Percentiles rank a stretch among this genome's conserved stretches.
Conservation (phyloP, 1,139 yeast genomes). For the Suzukiozyma palmioleophila region DNA sequence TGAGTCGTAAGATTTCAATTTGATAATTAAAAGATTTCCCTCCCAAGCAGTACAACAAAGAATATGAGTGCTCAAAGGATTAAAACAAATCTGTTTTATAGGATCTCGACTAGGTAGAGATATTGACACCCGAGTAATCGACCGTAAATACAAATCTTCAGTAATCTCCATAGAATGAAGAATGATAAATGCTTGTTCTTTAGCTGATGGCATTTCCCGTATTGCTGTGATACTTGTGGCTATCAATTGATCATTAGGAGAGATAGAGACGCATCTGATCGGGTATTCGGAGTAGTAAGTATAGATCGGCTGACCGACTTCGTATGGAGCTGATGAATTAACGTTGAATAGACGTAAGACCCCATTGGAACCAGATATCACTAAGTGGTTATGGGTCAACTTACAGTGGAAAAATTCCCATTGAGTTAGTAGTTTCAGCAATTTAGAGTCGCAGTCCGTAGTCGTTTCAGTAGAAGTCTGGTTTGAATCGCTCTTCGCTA, state of each 20-base stretch:
- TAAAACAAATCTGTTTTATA: slow-evolving; percentile 66
- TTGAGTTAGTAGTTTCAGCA: slow-evolving; percentile 25
- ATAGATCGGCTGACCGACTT: slow-evolving; percentile 60
- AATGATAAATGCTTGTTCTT: slow-evolving; percentile 77
- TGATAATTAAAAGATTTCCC: slow-evolving; percentile 71
- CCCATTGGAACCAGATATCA: slow-evolving; percentile 74
- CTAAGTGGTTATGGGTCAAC: slow-evolving; percentile 55
- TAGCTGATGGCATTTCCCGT: slow-evolving; percentile 60
- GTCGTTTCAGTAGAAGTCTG: slow-evolving; percentile 9
- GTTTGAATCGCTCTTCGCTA: slow-evolving; percentile 28
- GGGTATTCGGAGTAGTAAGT: slow-evolving; percentile 71
- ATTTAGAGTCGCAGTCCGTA: slow-evolving; percentile 16
- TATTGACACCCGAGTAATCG: slow-evolving; percentile 60
- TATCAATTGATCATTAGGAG: slow-evolving; percentile 58
- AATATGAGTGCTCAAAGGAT: slow-evolving; percentile 63
- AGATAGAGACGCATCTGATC: slow-evolving; percentile 69
- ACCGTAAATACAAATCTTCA: slow-evolving; percentile 18
- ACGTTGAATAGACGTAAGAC: slow-evolving; percentile 62
- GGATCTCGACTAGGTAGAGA: slow-evolving; percentile 87
- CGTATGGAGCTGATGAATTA: slow-evolving; percentile 26
- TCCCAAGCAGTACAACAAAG: slow-evolving; percentile 85
- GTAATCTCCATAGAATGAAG: slow-evolving; percentile 46
- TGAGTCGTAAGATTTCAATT: slow-evolving; percentile 41
- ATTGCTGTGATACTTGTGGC: slow-evolving; percentile 79
- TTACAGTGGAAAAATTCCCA: slow-evolving; percentile 72